Evolutionary conservation across 352 stramenopile species (phyloP), one percentile per base, ranked within the genome.

Genomic region (Pythium pectinolyticum): DNA sequence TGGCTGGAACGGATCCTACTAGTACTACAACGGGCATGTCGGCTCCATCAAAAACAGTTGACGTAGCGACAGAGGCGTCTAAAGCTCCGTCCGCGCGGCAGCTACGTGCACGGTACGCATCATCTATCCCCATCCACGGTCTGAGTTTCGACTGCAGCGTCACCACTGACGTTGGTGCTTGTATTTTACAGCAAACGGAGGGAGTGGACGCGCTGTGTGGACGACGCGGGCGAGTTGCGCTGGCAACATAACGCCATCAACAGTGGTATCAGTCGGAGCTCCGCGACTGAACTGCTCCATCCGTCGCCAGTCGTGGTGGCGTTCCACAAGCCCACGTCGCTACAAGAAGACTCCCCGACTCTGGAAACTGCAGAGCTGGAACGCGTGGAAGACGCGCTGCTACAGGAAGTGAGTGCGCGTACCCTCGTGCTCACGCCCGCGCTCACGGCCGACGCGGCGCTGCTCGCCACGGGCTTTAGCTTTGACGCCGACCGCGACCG

Each of bases 131-230:
- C n/a, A n/a, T n/a, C n/a, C n/a, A n/a, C n/a, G n/a, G n/a, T n/a
- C n/a, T n/a, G n/a, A n/a, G n/a, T n/a, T n/a, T n/a, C n/a, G n/a
- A n/a, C n/a, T n/a, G n/a, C n/a, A n/a, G n/a, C n/a, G n/a, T n/a
- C n/a, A n/a, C n/a, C n/a, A n/a, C 43, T 61, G 12, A 54, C 52
- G 20, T 6, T 28, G 40, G 1, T 14, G 39, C 39, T 46, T 4
- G n/a, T n/a, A n/a, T n/a, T 39, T 11, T 55, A 5, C 35, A 84
- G 84, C 15, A 85, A 77, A 48, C 77, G 84, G 35, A 87, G 84
- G 40, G 76, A 90, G 50, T 93, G 84, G 84, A 72, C 57, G 17
- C 74, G 84, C n/a, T 77, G 75, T 30, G 31, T 93, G 3, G 80
- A 90, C 34, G 78, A 89, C 15, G 71, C 87, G 48, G 78, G 78